Percentiles rank a stretch among this genome's conserved stretches.
phyloP scores from a whole-genome alignment of 1,284 basidiomycete species.

The Microbotryum lychnidis-dioicae region DNA sequence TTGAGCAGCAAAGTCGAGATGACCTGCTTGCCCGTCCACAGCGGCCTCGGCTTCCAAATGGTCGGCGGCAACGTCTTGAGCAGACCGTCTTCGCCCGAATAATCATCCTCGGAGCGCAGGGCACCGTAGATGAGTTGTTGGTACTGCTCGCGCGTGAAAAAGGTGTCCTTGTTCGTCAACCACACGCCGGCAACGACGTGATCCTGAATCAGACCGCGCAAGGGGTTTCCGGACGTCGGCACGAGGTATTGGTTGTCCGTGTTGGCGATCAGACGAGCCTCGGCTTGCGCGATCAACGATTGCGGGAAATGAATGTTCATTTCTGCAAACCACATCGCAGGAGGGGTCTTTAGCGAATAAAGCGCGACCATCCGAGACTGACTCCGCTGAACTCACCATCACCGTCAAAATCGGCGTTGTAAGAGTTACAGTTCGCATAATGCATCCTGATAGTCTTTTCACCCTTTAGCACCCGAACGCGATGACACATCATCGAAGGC shows the following conservation, averaged over 20 bases:
- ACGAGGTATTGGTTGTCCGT: conserved; percentile 99
- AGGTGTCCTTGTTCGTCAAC: conserved; percentile 95
- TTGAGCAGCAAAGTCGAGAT: conserved; percentile 88
- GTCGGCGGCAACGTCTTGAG: conserved; percentile 81
- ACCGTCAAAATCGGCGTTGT: conserved; percentile 99
- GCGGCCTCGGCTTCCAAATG: conserved; percentile 77
- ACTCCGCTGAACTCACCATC: conserved; percentile 56
- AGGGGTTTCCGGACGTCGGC: conserved; percentile 93
- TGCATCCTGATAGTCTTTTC: conserved; percentile 99
- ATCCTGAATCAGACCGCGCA: conserved; percentile 97
- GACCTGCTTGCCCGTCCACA: conserved; percentile 99
- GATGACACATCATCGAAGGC: conserved; percentile 99
- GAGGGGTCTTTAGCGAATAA: background rate
- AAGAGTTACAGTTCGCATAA: conserved; percentile 99
- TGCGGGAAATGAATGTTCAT: conserved; percentile 99
- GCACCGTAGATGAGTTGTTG: conserved; percentile 95
- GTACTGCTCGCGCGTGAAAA: conserved; percentile 93
- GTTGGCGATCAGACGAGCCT: conserved; percentile 90
- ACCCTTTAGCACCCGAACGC: conserved; percentile 80
- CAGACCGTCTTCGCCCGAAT: conserved; percentile 53
- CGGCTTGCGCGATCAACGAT: conserved; percentile 84
- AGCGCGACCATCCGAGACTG: background rate
- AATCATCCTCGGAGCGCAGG: conserved; percentile 76
- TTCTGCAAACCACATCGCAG: conserved; percentile 47
- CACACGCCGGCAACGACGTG: conserved; percentile 97